These are phyloP conservation scores for Apodospora peruviana DNA, from an alignment of 495 filamentous ascomycete species.

Conservation along the genomic window DNA sequence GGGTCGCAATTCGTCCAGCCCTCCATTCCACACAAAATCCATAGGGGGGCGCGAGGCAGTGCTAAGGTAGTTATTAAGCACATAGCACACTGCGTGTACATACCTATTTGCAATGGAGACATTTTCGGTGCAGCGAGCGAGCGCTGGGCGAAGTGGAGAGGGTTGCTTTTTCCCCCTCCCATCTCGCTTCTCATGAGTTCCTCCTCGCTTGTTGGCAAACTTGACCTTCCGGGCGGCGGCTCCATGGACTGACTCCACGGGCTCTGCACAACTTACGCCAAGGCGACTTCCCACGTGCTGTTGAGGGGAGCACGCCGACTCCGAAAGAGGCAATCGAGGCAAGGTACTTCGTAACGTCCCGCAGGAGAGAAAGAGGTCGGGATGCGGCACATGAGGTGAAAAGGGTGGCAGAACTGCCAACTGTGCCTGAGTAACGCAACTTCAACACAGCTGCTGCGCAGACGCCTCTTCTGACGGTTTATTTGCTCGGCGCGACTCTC, in stretches of 20 bases:
- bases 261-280: neutral
- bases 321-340: neutral
- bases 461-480: too few species aligned
- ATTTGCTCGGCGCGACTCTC: too few species aligned
- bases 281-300: too few species aligned
- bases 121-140: too few species aligned
- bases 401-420: too few species aligned
- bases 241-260: neutral
- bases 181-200: neutral
- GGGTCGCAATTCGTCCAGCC: neutral
- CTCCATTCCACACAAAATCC: too few species aligned
- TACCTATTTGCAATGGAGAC: too few species aligned
- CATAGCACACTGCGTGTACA: too few species aligned
- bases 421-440: neutral
- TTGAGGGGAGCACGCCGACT: neutral
- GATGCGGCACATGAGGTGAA: neutral
- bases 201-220: neutral
- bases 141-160: too few species aligned
- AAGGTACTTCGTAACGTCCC: neutral
- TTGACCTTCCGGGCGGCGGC: neutral
- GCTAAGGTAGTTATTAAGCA: too few species aligned
- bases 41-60: too few species aligned
- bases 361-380: neutral
- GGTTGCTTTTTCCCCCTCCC: too few species aligned
- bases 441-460: neutral